Evolutionary conservation across 1,284 basidiomycete genomes (phyloP).

Genomic region (Irpex sp.): DNA sequence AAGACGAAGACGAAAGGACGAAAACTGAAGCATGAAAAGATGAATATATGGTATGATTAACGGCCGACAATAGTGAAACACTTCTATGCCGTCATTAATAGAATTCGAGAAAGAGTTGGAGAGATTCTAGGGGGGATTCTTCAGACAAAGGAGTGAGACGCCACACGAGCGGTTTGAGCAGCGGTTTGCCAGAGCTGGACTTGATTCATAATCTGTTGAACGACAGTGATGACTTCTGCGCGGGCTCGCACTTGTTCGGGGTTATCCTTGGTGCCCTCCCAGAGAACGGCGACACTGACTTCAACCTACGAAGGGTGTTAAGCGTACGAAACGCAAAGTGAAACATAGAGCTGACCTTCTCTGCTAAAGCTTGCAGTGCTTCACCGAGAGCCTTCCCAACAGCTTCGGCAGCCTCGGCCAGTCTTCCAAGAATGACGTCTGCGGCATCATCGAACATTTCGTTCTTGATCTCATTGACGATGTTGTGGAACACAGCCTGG

Average conservation of each 20-base stretch:
- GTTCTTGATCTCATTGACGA: slow-evolving; percentile 40
- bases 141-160: not conserved
- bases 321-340: not conserved
- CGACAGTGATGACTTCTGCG: slow-evolving; percentile 34
- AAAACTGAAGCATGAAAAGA: not conserved
- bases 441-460: slow-evolving; percentile 52
- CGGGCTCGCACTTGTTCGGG: slow-evolving; percentile 40
- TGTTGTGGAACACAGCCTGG: slow-evolving; percentile 45
- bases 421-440: slow-evolving; percentile 43
- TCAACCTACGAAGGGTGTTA: slow-evolving; percentile 40
- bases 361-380: slow-evolving; percentile 44
- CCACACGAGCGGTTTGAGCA: slow-evolving; percentile 21
- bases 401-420: slow-evolving; percentile 43
- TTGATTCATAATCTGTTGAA: slow-evolving; percentile 38
- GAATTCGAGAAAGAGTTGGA: not conserved
- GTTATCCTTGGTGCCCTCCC: slow-evolving; percentile 50
- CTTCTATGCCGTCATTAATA: not conserved
- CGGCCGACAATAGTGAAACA: not conserved
- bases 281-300: slow-evolving; percentile 55
- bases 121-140: not conserved
- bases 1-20: not conserved
- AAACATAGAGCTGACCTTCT: slow-evolving; percentile 40
- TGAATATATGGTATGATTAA: not conserved
- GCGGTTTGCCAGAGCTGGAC: slow-evolving; percentile 41
- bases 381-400: slow-evolving; percentile 46